phyloP scores from a whole-genome alignment of 257 asterid species.

The Capsicum rhomboideum region DNA sequence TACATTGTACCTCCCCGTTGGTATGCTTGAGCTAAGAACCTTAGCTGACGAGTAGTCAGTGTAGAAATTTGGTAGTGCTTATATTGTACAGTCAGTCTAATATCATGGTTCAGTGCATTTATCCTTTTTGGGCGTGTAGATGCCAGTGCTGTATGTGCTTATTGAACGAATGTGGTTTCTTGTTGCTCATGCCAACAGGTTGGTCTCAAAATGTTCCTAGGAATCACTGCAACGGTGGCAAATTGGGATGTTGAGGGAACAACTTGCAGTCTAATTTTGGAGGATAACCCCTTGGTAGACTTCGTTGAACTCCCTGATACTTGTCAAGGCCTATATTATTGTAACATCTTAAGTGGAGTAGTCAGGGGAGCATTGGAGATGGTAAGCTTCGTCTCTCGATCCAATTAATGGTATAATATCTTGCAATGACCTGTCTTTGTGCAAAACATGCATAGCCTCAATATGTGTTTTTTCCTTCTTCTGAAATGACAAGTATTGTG shows the following conservation, averaged over 20 bases:
- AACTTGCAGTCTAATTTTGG: constrained; percentile 86
- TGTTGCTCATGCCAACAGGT: constrained; percentile 32
- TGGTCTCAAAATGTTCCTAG: constrained; percentile 83
- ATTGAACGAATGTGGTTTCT: background rate
- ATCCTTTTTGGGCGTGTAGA: background rate
- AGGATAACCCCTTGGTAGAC: constrained; percentile 91
- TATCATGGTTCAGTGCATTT: background rate
- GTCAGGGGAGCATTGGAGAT: constrained; percentile 93
- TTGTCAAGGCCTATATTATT: constrained; percentile 89
- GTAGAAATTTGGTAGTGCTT: background rate
- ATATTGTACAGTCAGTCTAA: background rate
- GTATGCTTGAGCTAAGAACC: background rate
- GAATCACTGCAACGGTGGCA: constrained; percentile 69
- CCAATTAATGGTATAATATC: background rate
- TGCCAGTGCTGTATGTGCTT: background rate
- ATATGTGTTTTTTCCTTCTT: background rate
- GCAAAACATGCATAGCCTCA: background rate
- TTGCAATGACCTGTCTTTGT: background rate
- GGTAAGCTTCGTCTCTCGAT: constrained; percentile 60
- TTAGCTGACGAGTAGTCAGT: background rate
- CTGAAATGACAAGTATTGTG: background rate
- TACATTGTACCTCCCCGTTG: background rate
- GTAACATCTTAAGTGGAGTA: constrained; percentile 93
- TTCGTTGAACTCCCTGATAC: constrained; percentile 97
- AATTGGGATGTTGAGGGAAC: constrained; percentile 88